Conservation (phyloP, 331 rosid genomes). For the Stylosanthes scabra region DNA sequence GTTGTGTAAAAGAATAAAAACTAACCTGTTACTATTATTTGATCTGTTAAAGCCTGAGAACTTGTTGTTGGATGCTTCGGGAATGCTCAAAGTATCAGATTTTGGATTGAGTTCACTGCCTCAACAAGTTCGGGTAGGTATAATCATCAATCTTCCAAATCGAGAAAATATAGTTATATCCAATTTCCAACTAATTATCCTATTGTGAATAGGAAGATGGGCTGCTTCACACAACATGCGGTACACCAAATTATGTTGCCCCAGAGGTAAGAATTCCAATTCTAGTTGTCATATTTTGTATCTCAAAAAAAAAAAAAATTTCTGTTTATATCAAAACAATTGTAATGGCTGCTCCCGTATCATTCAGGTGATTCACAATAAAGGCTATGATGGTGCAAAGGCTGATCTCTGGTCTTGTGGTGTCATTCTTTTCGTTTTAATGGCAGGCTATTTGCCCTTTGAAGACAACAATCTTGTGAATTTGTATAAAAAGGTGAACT, state of each 20-base stretch:
- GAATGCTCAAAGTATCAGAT: slow-evolving; percentile 89
- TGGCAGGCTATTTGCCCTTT: slow-evolving; percentile 98
- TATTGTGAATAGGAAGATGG: slow-evolving; percentile 77
- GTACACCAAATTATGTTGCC: slow-evolving; percentile 99
- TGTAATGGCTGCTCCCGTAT: slow-evolving; percentile 33
- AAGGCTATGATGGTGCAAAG: slow-evolving; percentile 95
- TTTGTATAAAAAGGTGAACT: slow-evolving; percentile 82
- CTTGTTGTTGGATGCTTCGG: slow-evolving; percentile 77
- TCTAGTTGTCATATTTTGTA: slow-evolving; percentile 6
- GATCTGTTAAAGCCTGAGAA: slow-evolving; percentile 80
- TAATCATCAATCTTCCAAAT: slow-evolving; percentile 29
- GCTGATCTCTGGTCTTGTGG: slow-evolving; percentile 99
- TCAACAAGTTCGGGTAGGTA: slow-evolving; percentile 93
- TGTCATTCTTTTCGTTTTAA: slow-evolving; percentile 87
- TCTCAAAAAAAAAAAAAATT: not conserved
- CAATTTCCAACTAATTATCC: slow-evolving; percentile 29
- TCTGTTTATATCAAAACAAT: slow-evolving; percentile 7
- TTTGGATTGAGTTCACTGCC: slow-evolving; percentile 98
- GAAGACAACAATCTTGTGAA: slow-evolving; percentile 84
- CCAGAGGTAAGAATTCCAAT: slow-evolving; percentile 74
- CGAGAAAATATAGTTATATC: not conserved
- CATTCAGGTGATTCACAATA: slow-evolving; percentile 84
- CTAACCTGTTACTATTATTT: slow-evolving; percentile 36
- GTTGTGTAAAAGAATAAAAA: slow-evolving; percentile 1
- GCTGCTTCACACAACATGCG: slow-evolving; percentile 96